Base-by-base conservation (phyloP, 495 filamentous ascomycete species). In the Aspergillus homomorphus region DNA sequence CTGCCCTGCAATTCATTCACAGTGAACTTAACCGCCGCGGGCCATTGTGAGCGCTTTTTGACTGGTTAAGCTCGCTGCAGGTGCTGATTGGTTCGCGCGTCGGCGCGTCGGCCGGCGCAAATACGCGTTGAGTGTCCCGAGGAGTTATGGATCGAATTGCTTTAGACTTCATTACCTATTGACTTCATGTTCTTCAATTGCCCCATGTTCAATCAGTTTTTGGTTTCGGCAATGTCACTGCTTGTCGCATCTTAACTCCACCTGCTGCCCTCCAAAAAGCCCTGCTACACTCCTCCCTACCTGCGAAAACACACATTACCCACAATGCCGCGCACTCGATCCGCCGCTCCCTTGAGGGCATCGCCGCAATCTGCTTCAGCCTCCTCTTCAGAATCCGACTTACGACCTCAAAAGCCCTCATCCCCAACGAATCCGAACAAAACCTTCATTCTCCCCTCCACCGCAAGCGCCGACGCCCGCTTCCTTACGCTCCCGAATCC, bases 401-500 rank as follows among this genome's bases (percentile, higher is more conserved):
- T 57, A 23, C 42, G 56, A 48, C 15, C 41, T 2, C 21, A 52
- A 38, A 19, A 41, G 26, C 28, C 54, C 12, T 45, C 50, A 42
- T 20, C 54, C 2, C 20, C 52, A 7, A 68, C 69, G 45, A 66
- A 72, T 41, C 77, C 84, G 7, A 86, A 84, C 21, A 87, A 85
- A 57, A 75, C 94, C 38, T 91, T 97, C 71, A 83, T 98, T 48
- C 78, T 98, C 2, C 94, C 94, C 26, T 81, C 85, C 38, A 72
- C 80, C 38, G 77, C 83, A 2, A 85, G 82, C 24, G 64, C 79
- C 54, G 80, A 85, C 52, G 83, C 87, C 21, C 83, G 86, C 56
- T 84, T 98, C 52, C 70, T 96, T 62, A 87, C 86, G 24, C 78
- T 98, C 14, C 80, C 85, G n/a, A 82, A 96, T 69, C 93, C 95